These are phyloP conservation scores for Sclerotinia minor DNA, from an alignment of 2,329 filamentous ascomycete species.

Conservation along the genomic window DNA sequence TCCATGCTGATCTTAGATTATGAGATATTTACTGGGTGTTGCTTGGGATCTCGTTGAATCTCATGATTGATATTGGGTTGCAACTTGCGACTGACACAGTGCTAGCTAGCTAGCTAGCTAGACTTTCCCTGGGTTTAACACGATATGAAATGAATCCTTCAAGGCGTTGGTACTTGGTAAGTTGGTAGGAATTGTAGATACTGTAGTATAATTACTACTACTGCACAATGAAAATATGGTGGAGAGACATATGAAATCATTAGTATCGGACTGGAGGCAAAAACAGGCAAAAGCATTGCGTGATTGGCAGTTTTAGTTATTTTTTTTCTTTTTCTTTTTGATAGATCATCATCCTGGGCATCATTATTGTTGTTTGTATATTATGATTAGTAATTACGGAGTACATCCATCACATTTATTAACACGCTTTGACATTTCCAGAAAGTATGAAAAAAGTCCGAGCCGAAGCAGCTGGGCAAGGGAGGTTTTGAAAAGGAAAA, in stretches of 20 bases:
- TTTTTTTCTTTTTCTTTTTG: neutral
- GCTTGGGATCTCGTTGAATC: neutral
- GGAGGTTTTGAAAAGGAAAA: neutral
- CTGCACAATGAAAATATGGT: neutral
- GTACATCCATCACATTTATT: neutral
- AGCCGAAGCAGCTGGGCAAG: conserved; percentile 4
- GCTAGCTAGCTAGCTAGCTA: neutral
- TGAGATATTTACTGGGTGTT: neutral
- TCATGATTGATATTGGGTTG: neutral
- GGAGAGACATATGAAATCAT: conserved; percentile 1
- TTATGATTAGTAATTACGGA: neutral
- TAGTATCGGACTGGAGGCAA: neutral
- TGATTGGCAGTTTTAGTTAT: neutral
- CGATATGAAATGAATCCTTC: neutral
- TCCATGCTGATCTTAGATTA: conserved; percentile 9
- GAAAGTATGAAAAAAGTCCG: neutral
- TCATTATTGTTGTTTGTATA: neutral
- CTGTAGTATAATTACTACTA: too few relatives aligned
- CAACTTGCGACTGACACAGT: too few relatives aligned
- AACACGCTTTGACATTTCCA: conserved; percentile 7
- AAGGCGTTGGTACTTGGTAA: too few relatives aligned
- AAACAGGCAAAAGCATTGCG: neutral
- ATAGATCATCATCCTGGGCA: conserved; percentile 1
- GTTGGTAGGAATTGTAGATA: neutral
- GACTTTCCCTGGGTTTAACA: neutral